Percentiles rank a stretch among this genome's conserved stretches.
Evolutionary conservation across 108 stramenopile species (phyloP).

Genomic region (Licmophora abbreviata): DNA sequence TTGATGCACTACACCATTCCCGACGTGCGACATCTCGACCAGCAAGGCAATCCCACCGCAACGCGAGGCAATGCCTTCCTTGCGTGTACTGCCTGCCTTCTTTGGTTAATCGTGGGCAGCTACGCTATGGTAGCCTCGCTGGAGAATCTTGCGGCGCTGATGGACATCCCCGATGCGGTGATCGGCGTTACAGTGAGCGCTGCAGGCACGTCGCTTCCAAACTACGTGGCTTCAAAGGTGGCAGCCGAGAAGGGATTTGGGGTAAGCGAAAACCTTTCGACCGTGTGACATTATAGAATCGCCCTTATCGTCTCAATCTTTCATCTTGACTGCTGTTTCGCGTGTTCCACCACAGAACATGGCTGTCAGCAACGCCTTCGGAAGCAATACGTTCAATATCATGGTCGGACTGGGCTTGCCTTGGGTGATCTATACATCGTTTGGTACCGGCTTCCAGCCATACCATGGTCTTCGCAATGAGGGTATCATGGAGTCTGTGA

Average conservation of each 20-base stretch:
- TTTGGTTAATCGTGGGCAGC: constrained; percentile 55
- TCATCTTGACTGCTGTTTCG: too few relatives aligned
- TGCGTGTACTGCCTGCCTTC: constrained; percentile 36
- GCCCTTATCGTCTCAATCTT: background rate
- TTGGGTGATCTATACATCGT: constrained; percentile 66
- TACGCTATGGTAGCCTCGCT: constrained; percentile 70
- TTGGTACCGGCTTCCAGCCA: constrained; percentile 44
- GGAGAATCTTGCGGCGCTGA: constrained; percentile 46
- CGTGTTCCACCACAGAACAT: too few relatives aligned
- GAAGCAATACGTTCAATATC: constrained; percentile 87
- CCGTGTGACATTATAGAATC: background rate
- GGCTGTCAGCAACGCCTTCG: constrained; percentile 85
- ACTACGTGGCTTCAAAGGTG: constrained; percentile 57
- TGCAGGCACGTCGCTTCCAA: constrained; percentile 55
- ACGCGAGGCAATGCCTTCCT: constrained; percentile 29
- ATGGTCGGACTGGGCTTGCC: constrained; percentile 79
- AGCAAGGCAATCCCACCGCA: constrained; percentile 28
- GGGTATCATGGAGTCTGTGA: constrained; percentile 47
- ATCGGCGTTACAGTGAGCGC: constrained; percentile 76
- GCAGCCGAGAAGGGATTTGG: constrained; percentile 82
- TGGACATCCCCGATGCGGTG: constrained; percentile 61
- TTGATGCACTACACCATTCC: constrained; percentile 65
- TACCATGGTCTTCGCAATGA: constrained; percentile 57
- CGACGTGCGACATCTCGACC: constrained; percentile 52
- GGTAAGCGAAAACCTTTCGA: too few relatives aligned